Evolutionary conservation across 148 eudicot species (phyloP).

Genomic region (Persicaria tinctoria): DNA sequence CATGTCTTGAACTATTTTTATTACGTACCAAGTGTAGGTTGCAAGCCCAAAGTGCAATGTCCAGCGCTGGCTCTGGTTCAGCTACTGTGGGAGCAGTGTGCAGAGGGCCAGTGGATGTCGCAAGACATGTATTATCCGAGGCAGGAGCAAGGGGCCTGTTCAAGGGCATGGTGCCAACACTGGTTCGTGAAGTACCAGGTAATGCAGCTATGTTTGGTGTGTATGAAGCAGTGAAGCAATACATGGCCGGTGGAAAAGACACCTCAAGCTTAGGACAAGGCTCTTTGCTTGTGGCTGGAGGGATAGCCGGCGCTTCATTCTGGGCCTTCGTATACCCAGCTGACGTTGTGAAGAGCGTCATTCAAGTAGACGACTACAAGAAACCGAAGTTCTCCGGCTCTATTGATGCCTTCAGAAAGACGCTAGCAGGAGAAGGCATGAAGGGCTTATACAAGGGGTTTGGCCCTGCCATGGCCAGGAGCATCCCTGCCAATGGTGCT

Average conservation of each 20-base stretch:
- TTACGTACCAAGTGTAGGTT: background rate
- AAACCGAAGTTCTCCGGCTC: slow-evolving; percentile 3
- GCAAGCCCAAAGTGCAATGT: slow-evolving; percentile 1
- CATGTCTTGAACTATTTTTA: background rate
- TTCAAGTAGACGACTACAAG: slow-evolving; percentile 5
- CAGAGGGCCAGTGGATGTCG: background rate
- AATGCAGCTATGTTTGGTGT: slow-evolving; percentile 7
- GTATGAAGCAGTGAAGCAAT: background rate
- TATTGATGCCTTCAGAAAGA: background rate
- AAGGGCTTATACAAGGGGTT: slow-evolving; percentile 4
- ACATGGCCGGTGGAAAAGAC: slow-evolving; percentile 5
- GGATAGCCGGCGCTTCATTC: slow-evolving; percentile 1
- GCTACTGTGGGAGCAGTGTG: background rate
- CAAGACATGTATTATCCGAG: background rate
- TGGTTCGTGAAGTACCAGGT: slow-evolving; percentile 4
- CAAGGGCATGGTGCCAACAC: background rate
- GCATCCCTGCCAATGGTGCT: background rate
- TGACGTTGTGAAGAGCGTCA: background rate
- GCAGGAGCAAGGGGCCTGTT: slow-evolving; percentile 2
- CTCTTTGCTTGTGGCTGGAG: slow-evolving; percentile 1
- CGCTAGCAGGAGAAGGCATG: background rate
- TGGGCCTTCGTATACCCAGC: slow-evolving; percentile 3
- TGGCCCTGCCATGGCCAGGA: background rate
- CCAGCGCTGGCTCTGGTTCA: background rate
- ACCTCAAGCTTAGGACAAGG: background rate